Evolutionary conservation across 371 early-diverging fungal species (phyloP).

Genomic region (Syncephalastrum monosporum): DNA sequence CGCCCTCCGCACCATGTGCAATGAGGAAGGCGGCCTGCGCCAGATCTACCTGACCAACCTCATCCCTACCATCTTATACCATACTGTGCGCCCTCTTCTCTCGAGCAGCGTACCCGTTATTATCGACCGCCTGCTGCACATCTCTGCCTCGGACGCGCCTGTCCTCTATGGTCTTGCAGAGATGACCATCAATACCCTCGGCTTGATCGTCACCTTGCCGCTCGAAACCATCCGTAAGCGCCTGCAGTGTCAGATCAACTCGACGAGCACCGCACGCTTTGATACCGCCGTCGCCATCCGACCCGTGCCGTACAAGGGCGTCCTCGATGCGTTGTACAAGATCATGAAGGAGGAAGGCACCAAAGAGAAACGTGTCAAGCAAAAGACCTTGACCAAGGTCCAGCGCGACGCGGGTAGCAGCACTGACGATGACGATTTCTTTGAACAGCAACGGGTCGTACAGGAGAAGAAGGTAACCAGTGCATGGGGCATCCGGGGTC

Average conservation of each 20-base stretch:
- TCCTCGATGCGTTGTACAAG: conserved; percentile 76
- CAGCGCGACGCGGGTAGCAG: neutral
- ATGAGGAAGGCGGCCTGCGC: conserved; percentile 78
- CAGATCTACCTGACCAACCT: conserved; percentile 70
- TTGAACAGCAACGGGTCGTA: conserved; percentile 5
- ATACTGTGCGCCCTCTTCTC: conserved; percentile 72
- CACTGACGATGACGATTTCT: conserved; percentile 24
- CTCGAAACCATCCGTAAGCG: conserved; percentile 86
- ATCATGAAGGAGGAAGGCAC: conserved; percentile 90
- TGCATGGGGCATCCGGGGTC: conserved; percentile 67
- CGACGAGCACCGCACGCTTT: conserved; percentile 28
- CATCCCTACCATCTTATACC: conserved; percentile 76
- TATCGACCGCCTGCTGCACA: conserved; percentile 64
- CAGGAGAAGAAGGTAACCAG: conserved; percentile 13
- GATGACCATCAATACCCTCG: conserved; percentile 60
- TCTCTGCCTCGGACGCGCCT: conserved; percentile 67
- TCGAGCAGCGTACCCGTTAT: conserved; percentile 65
- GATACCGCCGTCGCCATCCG: conserved; percentile 73
- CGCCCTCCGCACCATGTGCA: conserved; percentile 67
- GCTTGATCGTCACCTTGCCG: conserved; percentile 77
- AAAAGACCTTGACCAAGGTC: conserved; percentile 1
- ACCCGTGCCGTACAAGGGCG: conserved; percentile 82
- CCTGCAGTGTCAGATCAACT: conserved; percentile 73
- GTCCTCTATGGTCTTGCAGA: conserved; percentile 64
- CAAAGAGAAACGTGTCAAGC: conserved; percentile 10